A percentile compares a stretch with the other conserved stretches of the same genome.
Conservation (phyloP, 306 rosid genomes). For the Prunus armeniaca region DNA sequence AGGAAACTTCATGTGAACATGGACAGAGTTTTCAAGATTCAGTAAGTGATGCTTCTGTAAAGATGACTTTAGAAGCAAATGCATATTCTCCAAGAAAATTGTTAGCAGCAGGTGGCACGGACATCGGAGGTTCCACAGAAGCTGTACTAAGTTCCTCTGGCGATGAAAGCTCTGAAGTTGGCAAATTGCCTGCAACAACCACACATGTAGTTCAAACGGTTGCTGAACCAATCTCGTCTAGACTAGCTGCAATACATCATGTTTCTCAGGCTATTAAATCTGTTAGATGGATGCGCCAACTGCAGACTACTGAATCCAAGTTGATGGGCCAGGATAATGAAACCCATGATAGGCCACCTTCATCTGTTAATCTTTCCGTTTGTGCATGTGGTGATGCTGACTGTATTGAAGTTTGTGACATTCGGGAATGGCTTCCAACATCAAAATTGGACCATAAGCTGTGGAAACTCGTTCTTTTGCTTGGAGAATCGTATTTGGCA, state of each 20-base stretch:
- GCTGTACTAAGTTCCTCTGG: slow-evolving; percentile 25
- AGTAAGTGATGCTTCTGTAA: slow-evolving; percentile 41
- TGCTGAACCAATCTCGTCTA: slow-evolving; percentile 90
- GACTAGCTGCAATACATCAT: slow-evolving; percentile 93
- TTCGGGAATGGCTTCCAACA: slow-evolving; percentile 93
- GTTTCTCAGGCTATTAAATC: slow-evolving; percentile 98
- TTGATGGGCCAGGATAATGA: slow-evolving; percentile 43
- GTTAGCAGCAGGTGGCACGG: slow-evolving; percentile 35
- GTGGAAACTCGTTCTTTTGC: slow-evolving; percentile 97
- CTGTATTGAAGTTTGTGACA: slow-evolving; percentile 96
- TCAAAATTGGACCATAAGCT: slow-evolving; percentile 83
- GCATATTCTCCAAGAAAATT: slow-evolving; percentile 34
- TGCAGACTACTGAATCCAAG: slow-evolving; percentile 68
- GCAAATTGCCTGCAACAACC: slow-evolving; percentile 53
- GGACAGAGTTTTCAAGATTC: slow-evolving; percentile 35
- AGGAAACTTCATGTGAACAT: slow-evolving; percentile 38
- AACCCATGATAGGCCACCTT: slow-evolving; percentile 43
- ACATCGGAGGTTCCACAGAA: slow-evolving; percentile 37
- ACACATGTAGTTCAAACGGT: slow-evolving; percentile 71
- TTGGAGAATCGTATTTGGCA: slow-evolving; percentile 93
- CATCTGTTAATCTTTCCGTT: slow-evolving; percentile 59
- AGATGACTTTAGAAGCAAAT: slow-evolving; percentile 50
- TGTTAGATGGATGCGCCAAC: slow-evolving; percentile 89
- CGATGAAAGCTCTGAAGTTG: slow-evolving; percentile 39
- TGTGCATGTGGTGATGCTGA: slow-evolving; percentile 98